Evolutionary conservation across 352 stramenopile genomes (phyloP), one percentile per base, ranked within the genome.

Genomic region (Pythium sukuiense): DNA sequence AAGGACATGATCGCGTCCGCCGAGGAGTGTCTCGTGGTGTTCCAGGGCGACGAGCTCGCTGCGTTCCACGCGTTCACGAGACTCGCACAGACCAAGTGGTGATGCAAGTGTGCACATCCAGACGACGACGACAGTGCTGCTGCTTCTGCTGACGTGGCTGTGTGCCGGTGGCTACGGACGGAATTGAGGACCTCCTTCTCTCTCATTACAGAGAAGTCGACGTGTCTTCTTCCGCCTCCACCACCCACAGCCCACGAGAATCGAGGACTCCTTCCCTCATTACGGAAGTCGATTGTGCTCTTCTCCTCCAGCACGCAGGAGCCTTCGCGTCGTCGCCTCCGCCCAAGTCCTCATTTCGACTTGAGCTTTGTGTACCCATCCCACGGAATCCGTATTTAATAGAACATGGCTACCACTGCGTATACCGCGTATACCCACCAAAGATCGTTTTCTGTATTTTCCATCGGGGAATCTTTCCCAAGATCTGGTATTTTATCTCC

Each of bases 241-340:
- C 3, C 37, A 18, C 33, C 0, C 43, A 50, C 7, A 20, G 0
- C 24, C 35, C 20, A 16, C 37, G 50, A 61, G 56, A 63, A 74
- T 69, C 67, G 67, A 74, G 61, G 58, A 63, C 57, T 74, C 67
- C 57, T 74, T 74, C 67, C 61, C 67, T 73, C 67, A 74, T 74
- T 8, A 67, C 67, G 61, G 67, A 74, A 74, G 61, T 69, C 33
- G 67, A 65, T 18, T 33, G 65, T 65, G 26, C 59, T 67, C 55
- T 67, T 60, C 62, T 69, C 62, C 3, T 30, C 8, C 46, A 54
- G 46, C 46, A 33, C 20, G 20, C 9, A 33, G 46, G 6, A 55
- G 5, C 32, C 32, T 9, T 5, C 32, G 49, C 12, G 26, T 55
- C 26, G 49, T n/a, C 24, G 14, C 5, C 4, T 24, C 16, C 9